phyloP scores from a whole-genome alignment of 352 stramenopile genomes.

The Phytophthora podocarpi region DNA sequence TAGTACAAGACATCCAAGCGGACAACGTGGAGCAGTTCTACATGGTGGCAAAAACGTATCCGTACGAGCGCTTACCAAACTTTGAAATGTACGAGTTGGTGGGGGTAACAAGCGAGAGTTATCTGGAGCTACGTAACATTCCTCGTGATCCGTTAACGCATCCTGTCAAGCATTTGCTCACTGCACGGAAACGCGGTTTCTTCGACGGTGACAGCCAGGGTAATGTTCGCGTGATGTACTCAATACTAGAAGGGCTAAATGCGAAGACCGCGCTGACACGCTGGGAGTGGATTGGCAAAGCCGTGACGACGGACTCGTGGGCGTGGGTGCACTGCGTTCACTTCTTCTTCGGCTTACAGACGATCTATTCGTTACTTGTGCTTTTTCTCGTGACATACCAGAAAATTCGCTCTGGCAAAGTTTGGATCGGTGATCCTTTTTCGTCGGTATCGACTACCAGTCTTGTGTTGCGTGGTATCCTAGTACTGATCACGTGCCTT shows the following conservation, averaged over 20 bases:
- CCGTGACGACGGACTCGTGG: conserved; percentile 35
- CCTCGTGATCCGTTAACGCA: conserved; percentile 16
- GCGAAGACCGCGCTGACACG: conserved; percentile 20
- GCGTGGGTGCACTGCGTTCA: conserved; percentile 50
- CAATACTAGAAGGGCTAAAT: conserved; percentile 14
- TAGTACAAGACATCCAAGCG: conserved; percentile 34
- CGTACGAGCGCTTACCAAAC: conserved; percentile 31
- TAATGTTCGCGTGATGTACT: conserved; percentile 34
- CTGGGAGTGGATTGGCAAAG: conserved; percentile 26
- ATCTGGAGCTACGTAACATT: conserved; percentile 28
- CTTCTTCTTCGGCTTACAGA: conserved; percentile 42
- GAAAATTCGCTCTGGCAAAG: conserved; percentile 34
- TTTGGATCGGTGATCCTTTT: conserved; percentile 54
- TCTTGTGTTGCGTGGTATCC: conserved; percentile 18
- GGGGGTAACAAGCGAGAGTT: conserved; percentile 23
- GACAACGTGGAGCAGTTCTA: conserved; percentile 32
- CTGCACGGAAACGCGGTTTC: conserved; percentile 36
- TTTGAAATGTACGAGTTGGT: conserved; percentile 38
- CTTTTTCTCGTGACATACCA: conserved; percentile 38
- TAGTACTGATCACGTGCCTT: conserved; percentile 38
- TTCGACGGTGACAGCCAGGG: conserved; percentile 29
- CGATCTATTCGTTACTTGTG: conserved; percentile 34
- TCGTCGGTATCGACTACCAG: conserved; percentile 35
- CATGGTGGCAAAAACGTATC: conserved; percentile 35
- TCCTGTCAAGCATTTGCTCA: conserved; percentile 37